These are phyloP conservation scores for Phaffomyces thermotolerans DNA, from an alignment of 805 yeast genomes.

Conservation along the genomic window DNA sequence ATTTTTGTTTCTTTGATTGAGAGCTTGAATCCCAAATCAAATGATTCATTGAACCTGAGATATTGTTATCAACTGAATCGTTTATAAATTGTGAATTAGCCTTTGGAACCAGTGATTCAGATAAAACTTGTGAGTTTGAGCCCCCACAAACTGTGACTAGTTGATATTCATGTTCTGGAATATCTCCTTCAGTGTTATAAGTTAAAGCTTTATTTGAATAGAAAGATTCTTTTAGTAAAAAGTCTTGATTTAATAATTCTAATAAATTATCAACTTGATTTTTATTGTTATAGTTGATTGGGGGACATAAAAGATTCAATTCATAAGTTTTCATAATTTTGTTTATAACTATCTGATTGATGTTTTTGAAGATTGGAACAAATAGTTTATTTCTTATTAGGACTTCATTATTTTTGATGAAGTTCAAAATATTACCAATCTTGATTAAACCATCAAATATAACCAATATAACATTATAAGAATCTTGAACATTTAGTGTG, in stretches of 20 bases:
- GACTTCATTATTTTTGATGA: slow-evolving; percentile 14
- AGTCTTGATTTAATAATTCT: slow-evolving; percentile 16
- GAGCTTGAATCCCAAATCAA: not conserved
- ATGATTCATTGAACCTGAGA: not conserved
- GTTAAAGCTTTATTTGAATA: not conserved
- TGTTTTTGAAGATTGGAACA: slow-evolving; percentile 21
- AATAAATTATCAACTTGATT: slow-evolving; percentile 15
- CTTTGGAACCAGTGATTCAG: slow-evolving; percentile 2
- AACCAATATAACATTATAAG: slow-evolving; percentile 16
- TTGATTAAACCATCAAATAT: slow-evolving; percentile 24
- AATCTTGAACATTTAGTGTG: slow-evolving; percentile 14
- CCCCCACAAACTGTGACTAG: slow-evolving; percentile 2
- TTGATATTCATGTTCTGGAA: slow-evolving; percentile 3
- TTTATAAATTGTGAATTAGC: not conserved
- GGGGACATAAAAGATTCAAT: slow-evolving; percentile 19
- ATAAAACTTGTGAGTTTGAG: slow-evolving; percentile 2
- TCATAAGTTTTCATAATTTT: slow-evolving; percentile 14
- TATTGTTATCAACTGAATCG: not conserved
- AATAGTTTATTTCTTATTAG: slow-evolving; percentile 10
- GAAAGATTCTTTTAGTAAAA: slow-evolving; percentile 7
- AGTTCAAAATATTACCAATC: slow-evolving; percentile 24
- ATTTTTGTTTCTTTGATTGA: slow-evolving; percentile 13
- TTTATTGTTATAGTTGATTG: slow-evolving; percentile 17
- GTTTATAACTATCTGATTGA: slow-evolving; percentile 15
- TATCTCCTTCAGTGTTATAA: not conserved